Evolutionary conservation across 73 alveolate species (phyloP).

Genomic region (Paraurostyla sp.): DNA sequence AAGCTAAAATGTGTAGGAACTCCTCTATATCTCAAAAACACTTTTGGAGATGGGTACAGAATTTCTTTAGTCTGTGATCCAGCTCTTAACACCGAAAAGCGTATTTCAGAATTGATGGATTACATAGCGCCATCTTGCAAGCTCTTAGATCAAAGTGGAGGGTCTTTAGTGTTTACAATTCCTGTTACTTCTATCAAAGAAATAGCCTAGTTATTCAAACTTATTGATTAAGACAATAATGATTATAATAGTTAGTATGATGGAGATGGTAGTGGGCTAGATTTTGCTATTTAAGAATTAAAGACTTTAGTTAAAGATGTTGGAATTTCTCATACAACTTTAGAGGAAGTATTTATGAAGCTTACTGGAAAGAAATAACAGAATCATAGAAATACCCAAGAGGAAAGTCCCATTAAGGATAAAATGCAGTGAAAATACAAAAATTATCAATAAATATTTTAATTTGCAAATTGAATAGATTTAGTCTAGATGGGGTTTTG

Average conservation of each 20-base stretch:
- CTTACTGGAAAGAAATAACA: slow-evolving; percentile 85
- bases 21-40: slow-evolving; percentile 93
- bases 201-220: slow-evolving; percentile 68
- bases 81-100: slow-evolving; percentile 33
- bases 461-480: too few relatives aligned
- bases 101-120: slow-evolving; percentile 58
- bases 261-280: neutral
- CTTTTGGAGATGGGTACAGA: slow-evolving; percentile 90
- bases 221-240: slow-evolving; percentile 45
- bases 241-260: neutral
- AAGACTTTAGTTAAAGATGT: slow-evolving; percentile 79
- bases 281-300: slow-evolving; percentile 26
- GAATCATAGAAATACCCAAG: neutral
- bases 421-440: neutral
- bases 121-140: slow-evolving; percentile 71
- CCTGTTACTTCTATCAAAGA: slow-evolving; percentile 76
- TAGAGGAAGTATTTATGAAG: slow-evolving; percentile 92
- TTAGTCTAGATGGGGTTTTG: too few relatives aligned
- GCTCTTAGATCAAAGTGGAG: slow-evolving; percentile 80
- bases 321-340: slow-evolving; percentile 92
- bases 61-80: slow-evolving; percentile 65
- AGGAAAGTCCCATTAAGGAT: neutral
- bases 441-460: neutral
- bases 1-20: slow-evolving; percentile 96
- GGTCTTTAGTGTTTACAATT: slow-evolving; percentile 79